A percentile compares a stretch with the other conserved stretches of the same genome.
Evolutionary conservation across 306 rosid genomes (phyloP).

Genomic region (Erythrophleum fordii): DNA sequence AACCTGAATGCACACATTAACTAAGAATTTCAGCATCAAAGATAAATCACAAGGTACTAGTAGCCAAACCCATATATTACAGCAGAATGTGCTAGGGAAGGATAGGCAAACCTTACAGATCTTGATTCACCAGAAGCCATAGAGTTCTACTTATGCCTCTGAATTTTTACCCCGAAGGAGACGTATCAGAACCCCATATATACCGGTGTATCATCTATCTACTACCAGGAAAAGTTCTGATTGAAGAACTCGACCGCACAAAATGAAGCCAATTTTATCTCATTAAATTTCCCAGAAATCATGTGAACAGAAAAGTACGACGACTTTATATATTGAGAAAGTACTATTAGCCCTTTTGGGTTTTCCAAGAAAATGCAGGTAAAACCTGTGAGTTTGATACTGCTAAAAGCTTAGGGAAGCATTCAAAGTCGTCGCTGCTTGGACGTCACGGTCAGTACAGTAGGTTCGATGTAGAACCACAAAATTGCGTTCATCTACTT

Average conservation of each 20-base stretch:
- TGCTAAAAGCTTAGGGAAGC: slow-evolving; percentile 10
- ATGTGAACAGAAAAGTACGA: slow-evolving; percentile 50
- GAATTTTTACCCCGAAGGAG: slow-evolving; percentile 30
- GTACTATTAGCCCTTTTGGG: slow-evolving; percentile 11
- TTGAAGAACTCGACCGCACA: slow-evolving; percentile 40
- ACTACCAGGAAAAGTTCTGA: slow-evolving; percentile 19
- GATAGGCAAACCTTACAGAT: slow-evolving; percentile 52
- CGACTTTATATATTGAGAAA: neutral
- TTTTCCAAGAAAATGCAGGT: slow-evolving; percentile 23
- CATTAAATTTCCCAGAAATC: slow-evolving; percentile 40
- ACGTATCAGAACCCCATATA: slow-evolving; percentile 27
- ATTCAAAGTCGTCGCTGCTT: slow-evolving; percentile 37
- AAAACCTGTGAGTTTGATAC: slow-evolving; percentile 48
- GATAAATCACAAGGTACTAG: slow-evolving; percentile 8
- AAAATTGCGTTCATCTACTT: neutral
- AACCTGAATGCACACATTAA: slow-evolving; percentile 45
- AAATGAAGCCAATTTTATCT: slow-evolving; percentile 19
- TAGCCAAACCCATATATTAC: neutral
- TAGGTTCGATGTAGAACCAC: slow-evolving; percentile 7
- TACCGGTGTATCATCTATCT: neutral
- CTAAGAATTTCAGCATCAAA: slow-evolving; percentile 37
- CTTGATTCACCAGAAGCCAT: slow-evolving; percentile 52
- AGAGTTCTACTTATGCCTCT: slow-evolving; percentile 27
- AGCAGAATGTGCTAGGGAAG: slow-evolving; percentile 14
- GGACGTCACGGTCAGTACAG: slow-evolving; percentile 26